Percentiles rank a stretch among this genome's conserved stretches.
Evolutionary conservation across 495 filamentous ascomycete genomes (phyloP).

Genomic region (Penicillium maclennaniae): DNA sequence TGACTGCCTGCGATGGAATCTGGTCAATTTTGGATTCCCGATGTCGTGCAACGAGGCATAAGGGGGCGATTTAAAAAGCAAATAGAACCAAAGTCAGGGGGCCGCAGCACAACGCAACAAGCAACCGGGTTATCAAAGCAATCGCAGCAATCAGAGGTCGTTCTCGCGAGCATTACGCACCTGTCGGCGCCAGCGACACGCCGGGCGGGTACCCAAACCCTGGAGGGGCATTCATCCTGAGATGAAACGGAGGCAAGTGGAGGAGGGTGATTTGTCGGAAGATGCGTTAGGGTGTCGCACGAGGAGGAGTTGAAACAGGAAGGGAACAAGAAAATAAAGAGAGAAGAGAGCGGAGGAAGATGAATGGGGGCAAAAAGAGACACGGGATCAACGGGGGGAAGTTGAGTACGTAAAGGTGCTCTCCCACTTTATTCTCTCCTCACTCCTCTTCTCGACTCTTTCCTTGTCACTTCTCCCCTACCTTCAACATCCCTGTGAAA

Average conservation of each 20-base stretch:
- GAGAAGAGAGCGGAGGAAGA: neutral
- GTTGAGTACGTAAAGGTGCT: conserved; percentile 7
- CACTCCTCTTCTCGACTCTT: neutral
- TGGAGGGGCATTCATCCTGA: conserved; percentile 39
- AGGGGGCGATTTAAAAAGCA: neutral
- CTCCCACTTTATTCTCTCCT: neutral
- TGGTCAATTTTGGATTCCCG: conserved; percentile 4
- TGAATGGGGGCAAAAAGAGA: conserved; percentile 3
- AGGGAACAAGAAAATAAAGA: neutral
- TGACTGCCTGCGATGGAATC: conserved; percentile 15
- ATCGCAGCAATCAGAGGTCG: neutral
- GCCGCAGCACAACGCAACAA: neutral
- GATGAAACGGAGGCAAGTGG: conserved; percentile 24
- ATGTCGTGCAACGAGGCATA: neutral
- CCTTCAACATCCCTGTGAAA: neutral
- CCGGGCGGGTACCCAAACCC: conserved; percentile 38
- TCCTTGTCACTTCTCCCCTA: neutral
- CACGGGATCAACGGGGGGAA: conserved; percentile 12
- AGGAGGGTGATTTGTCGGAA: conserved; percentile 13
- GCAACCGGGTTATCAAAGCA: neutral
- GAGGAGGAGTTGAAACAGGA: conserved; percentile 9
- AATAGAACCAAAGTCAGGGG: neutral
- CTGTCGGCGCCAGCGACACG: conserved; percentile 36
- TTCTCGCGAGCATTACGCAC: conserved; percentile 30
- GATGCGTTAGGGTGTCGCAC: conserved; percentile 17